Evolutionary conservation across 306 rosid species (phyloP).

Genomic region (Quercus glauca): DNA sequence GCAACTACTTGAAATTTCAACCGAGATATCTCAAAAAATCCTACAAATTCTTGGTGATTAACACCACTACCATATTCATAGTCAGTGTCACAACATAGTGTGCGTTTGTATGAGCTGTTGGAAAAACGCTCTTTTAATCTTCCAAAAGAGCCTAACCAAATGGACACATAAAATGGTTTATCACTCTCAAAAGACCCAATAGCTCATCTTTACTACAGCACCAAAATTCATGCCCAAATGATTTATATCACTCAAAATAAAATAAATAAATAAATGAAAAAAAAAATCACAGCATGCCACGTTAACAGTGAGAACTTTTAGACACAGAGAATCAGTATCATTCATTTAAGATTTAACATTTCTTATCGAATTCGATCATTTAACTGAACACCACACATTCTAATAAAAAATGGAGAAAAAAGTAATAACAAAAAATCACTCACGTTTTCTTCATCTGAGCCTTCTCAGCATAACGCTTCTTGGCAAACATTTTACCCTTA

Average conservation of each 20-base stretch:
- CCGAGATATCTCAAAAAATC: background rate
- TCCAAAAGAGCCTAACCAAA: no score
- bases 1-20: background rate
- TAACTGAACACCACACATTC: background rate
- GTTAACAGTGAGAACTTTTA: background rate
- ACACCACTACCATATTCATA: no score
- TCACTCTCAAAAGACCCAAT: background rate
- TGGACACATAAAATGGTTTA: no score
- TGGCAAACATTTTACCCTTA: conserved; percentile 78
- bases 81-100: no score
- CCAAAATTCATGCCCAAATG: background rate
- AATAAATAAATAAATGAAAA: background rate
- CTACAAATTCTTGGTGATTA: background rate
- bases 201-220: background rate
- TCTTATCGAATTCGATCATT: background rate
- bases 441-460: conserved; percentile 90
- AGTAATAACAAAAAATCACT: conserved; percentile 19
- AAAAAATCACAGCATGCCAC: background rate
- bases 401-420: background rate
- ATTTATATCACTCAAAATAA: background rate
- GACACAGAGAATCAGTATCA: background rate
- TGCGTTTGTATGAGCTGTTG: no score
- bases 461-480: conserved; percentile 84
- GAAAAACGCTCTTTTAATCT: no score
- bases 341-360: background rate